Conservation (phyloP, 164 flowering plant species). For the Chimonanthus salicifolius region DNA sequence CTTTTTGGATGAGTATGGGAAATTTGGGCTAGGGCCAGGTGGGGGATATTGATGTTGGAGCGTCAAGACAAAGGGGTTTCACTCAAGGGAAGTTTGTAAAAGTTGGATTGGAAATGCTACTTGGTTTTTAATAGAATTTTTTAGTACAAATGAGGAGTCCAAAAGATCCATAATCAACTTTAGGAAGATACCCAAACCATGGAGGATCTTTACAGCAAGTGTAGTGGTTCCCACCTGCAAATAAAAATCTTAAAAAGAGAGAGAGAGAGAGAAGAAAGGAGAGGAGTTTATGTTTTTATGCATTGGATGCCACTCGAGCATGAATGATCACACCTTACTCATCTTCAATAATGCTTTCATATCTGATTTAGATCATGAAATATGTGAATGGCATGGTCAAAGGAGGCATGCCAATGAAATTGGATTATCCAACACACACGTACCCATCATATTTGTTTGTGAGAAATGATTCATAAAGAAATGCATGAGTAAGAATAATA, state of each 20-base stretch:
- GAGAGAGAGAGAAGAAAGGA: not conserved
- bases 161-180: not conserved
- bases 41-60: not conserved
- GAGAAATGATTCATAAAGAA: not conserved
- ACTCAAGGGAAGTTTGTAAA: not conserved
- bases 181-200: conserved; percentile 3
- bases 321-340: not conserved
- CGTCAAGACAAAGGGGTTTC: conserved; percentile 4
- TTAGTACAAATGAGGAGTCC: conserved; percentile 1
- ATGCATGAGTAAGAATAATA: not conserved
- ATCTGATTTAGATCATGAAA: conserved; percentile 1
- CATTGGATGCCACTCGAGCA: conserved; percentile 9
- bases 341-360: not conserved
- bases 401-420: not conserved
- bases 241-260: too few relatives aligned
- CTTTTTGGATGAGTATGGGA: not conserved
- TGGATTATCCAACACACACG: not conserved
- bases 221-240: not conserved
- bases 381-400: not conserved
- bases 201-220: conserved; percentile 8
- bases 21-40: not conserved
- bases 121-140: not conserved
- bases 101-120: not conserved
- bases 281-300: not conserved
- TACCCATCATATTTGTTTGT: not conserved